Evolutionary conservation across 192 early-diverging fungal species (phyloP).

Genomic region (Entomortierella chlamydospora): DNA sequence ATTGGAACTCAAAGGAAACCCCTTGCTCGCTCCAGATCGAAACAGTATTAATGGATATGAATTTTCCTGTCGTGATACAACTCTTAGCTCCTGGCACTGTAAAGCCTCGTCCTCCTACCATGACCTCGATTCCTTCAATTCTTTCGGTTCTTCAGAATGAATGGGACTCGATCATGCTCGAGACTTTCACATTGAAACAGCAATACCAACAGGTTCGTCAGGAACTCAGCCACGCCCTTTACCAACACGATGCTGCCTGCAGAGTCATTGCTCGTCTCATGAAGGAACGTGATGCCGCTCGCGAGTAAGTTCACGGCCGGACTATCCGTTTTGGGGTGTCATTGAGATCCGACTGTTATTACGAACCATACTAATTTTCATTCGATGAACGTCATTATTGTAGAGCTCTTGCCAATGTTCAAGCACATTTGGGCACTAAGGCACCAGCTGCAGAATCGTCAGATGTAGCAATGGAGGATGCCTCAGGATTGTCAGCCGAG

Average conservation of each 20-base stretch:
- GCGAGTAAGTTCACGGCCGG: slow-evolving; percentile 60
- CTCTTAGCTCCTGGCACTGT: slow-evolving; percentile 68
- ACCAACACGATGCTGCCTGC: slow-evolving; percentile 96
- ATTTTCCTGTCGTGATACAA: slow-evolving; percentile 5
- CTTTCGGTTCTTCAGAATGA: slow-evolving; percentile 93
- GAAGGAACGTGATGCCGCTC: slow-evolving; percentile 92
- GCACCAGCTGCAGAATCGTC: slow-evolving; percentile 41
- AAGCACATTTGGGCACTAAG: slow-evolving; percentile 67
- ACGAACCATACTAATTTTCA: no score
- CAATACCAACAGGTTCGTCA: slow-evolving; percentile 91
- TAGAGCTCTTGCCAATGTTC: slow-evolving; percentile 70
- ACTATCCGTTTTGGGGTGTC: no score
- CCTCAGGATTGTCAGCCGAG: slow-evolving; percentile 59
- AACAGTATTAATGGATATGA: no score
- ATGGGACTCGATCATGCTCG: slow-evolving; percentile 96
- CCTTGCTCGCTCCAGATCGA: no score
- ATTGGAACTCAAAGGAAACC: no score
- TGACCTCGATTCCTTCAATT: slow-evolving; percentile 92
- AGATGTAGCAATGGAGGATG: slow-evolving; percentile 62
- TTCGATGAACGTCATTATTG: background rate
- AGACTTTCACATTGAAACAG: slow-evolving; percentile 92
- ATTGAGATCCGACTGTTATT: no score
- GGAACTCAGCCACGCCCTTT: slow-evolving; percentile 94
- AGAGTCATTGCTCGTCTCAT: slow-evolving; percentile 93
- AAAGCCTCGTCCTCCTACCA: slow-evolving; percentile 88